Evolutionary conservation across 2,329 filamentous ascomycete genomes (phyloP).

Genomic region (Colletotrichum sp.): DNA sequence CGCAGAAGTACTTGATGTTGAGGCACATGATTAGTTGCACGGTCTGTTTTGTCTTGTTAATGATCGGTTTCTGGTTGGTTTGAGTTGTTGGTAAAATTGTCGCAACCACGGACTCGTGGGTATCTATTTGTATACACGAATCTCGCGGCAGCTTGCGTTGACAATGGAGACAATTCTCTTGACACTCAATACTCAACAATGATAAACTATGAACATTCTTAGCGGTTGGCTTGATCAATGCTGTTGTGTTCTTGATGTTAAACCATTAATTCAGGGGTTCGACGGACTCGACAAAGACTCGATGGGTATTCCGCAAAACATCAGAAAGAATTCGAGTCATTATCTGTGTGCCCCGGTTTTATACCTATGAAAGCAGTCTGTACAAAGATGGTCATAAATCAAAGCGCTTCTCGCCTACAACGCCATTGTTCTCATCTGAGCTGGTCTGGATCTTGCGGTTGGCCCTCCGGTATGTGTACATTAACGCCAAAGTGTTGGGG

Average conservation of each 20-base stretch:
- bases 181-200: not conserved
- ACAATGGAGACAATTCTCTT: not conserved
- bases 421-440: not conserved
- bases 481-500: conserved; percentile 19
- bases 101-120: rapidly evolving
- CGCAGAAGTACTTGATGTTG: not conserved
- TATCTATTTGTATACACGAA: not conserved
- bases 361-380: not conserved
- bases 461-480: conserved; percentile 25
- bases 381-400: not conserved
- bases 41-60: not conserved
- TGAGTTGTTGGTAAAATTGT: not conserved
- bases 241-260: not conserved
- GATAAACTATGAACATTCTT: not conserved
- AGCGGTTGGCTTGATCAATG: not conserved
- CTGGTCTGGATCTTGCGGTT: conserved; percentile 21
- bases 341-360: not conserved
- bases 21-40: not conserved
- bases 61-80: not conserved
- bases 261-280: not conserved
- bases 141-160: not conserved
- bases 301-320: not conserved
- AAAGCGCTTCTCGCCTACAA: not conserved
- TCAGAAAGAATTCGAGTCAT: not conserved
- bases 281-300: not conserved